Conservation (phyloP, 768 basidiomycete genomes). For the Mrakia frigida region DNA sequence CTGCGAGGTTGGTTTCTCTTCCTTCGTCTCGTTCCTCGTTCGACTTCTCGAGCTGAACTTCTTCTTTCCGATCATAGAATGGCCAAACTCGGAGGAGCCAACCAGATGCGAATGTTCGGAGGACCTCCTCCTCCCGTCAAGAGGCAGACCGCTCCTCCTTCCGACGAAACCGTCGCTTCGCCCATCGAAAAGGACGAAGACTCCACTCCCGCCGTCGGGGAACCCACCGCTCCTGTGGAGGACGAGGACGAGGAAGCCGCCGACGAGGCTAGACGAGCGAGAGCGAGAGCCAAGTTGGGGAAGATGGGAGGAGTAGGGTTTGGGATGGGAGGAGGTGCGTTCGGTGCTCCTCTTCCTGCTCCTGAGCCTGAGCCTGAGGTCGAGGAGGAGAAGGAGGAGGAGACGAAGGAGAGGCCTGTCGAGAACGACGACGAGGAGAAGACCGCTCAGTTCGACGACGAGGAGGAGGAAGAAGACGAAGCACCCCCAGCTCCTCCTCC, state of each 20-base stretch:
- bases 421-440: not conserved
- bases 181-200: not conserved
- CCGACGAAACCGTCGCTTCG: not conserved
- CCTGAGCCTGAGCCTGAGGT: not conserved
- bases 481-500: slow-evolving; percentile 26
- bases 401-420: not conserved
- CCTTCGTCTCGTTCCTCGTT: not conserved
- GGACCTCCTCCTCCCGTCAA: slow-evolving; percentile 20
- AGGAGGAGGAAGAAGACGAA: slow-evolving; percentile 19
- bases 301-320: slow-evolving; percentile 24
- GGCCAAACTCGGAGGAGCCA: slow-evolving; percentile 75
- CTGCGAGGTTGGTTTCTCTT: slow-evolving; percentile 55
- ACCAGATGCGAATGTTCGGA: slow-evolving; percentile 45
- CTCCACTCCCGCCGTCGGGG: not conserved
- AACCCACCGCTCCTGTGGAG: not conserved
- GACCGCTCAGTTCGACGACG: not conserved
- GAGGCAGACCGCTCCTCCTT: not conserved
- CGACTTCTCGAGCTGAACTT: not conserved
- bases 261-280: slow-evolving; percentile 23
- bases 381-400: not conserved
- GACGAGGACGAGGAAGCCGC: slow-evolving; percentile 30
- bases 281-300: slow-evolving; percentile 30
- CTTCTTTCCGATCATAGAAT: slow-evolving; percentile 47
- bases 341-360: slow-evolving; percentile 8
- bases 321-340: slow-evolving; percentile 26